Evolutionary conservation across 192 early-diverging fungal genomes (phyloP).

Genomic region (Mortierella antarctica): DNA sequence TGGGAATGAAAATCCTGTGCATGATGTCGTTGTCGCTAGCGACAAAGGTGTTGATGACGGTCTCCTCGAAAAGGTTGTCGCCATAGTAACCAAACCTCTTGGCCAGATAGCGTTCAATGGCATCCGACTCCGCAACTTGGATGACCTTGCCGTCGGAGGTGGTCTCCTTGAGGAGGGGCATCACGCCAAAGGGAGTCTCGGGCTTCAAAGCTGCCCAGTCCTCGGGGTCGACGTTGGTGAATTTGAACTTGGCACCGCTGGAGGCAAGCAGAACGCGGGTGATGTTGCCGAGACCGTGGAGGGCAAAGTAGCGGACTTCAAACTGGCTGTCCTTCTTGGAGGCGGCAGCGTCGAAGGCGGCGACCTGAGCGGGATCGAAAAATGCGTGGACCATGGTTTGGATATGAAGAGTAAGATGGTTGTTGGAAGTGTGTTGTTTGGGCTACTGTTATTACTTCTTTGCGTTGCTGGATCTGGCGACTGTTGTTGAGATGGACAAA

Average conservation of each 20-base stretch:
- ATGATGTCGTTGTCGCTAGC: slow-evolving; percentile 27
- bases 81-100: slow-evolving; percentile 51
- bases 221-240: slow-evolving; percentile 9
- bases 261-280: background rate
- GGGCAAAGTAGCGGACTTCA: slow-evolving; percentile 22
- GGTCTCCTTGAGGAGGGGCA: slow-evolving; percentile 62
- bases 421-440: background rate
- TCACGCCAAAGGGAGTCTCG: slow-evolving; percentile 57
- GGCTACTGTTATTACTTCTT: too few relatives aligned
- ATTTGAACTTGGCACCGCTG: background rate
- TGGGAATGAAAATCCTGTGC: slow-evolving; percentile 1
- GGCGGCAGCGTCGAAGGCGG: slow-evolving; percentile 16
- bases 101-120: slow-evolving; percentile 63
- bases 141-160: slow-evolving; percentile 34
- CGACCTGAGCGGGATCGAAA: slow-evolving; percentile 37
- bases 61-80: slow-evolving; percentile 27
- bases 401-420: background rate
- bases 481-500: background rate
- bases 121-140: slow-evolving; percentile 51
- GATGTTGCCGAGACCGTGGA: slow-evolving; percentile 6
- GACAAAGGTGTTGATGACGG: slow-evolving; percentile 37
- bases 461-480: background rate
- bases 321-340: slow-evolving; percentile 21
- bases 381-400: slow-evolving; percentile 16
- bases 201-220: slow-evolving; percentile 57